These are phyloP conservation scores for Coemansia sp. DNA, from an alignment of 192 early-diverging fungal species.

Conservation along the genomic window DNA sequence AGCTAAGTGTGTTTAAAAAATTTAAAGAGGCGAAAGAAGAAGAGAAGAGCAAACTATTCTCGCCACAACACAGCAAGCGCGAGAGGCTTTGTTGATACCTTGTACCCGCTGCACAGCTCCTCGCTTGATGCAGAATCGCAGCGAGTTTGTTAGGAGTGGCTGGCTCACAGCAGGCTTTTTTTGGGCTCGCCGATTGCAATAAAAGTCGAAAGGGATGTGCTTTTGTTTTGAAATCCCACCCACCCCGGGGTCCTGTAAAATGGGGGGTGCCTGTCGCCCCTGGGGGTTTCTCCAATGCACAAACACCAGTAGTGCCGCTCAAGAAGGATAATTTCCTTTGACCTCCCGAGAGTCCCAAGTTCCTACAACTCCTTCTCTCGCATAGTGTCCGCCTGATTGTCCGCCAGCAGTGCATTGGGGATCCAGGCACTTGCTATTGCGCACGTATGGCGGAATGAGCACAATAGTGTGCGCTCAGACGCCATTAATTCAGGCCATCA, in stretches of 20 bases:
- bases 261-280: background rate
- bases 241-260: background rate
- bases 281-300: background rate
- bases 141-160: background rate
- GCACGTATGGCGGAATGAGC: background rate
- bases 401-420: background rate
- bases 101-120: background rate
- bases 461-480: constrained; percentile 6
- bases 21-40: background rate
- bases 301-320: background rate
- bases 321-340: background rate
- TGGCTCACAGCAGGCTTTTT: background rate
- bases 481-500: background rate
- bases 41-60: background rate
- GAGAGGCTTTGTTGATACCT: constrained; percentile 1
- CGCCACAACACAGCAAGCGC: background rate
- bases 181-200: background rate
- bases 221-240: background rate
- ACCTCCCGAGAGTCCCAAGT: background rate
- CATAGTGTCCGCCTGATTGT: background rate
- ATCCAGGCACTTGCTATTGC: background rate
- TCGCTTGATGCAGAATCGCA: constrained; percentile 6
- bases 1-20: constrained; percentile 2
- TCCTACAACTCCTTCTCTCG: background rate
- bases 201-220: constrained; percentile 1